Percentiles rank a stretch among this genome's conserved stretches.
Conservation (phyloP, 352 stramenopile species). For the Pythium insidiosum region DNA sequence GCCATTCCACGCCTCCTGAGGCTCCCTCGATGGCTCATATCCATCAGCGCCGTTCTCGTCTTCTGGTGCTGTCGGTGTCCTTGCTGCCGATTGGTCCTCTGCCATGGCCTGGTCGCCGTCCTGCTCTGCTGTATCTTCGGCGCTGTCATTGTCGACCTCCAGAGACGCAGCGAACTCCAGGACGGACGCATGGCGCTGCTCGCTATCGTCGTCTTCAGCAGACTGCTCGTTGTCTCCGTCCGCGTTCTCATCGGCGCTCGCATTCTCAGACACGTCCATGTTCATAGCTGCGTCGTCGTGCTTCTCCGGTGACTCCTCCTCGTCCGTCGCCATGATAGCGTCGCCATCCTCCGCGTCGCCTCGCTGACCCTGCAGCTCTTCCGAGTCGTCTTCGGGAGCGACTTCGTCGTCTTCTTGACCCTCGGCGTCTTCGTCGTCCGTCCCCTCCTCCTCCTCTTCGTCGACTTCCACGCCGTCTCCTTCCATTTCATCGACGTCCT, state of each 20-base stretch:
- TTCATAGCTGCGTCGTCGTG: too few species aligned
- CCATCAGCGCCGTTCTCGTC: conserved; percentile 19
- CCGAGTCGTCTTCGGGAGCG: background rate
- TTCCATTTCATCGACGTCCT: conserved; percentile 10
- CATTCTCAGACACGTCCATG: too few species aligned
- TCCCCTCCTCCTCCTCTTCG: conserved; percentile 25
- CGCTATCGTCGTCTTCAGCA: conserved; percentile 5
- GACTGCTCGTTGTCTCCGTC: conserved; percentile 5
- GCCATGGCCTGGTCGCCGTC: conserved; percentile 19
- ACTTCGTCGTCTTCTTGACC: too few species aligned
- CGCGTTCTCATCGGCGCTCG: too few species aligned
- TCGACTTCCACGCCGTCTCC: conserved; percentile 24
- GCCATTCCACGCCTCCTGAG: too few species aligned
- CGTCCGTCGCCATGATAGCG: conserved; percentile 14
- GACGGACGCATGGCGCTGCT: conserved; percentile 1
- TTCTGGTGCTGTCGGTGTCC: conserved; percentile 9
- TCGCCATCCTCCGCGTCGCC: conserved; percentile 10
- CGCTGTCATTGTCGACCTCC: conserved; percentile 7
- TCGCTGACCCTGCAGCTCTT: too few species aligned
- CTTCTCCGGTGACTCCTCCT: background rate
- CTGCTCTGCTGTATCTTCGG: conserved; percentile 13
- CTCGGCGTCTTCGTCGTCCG: background rate
- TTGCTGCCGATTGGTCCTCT: conserved; percentile 1
- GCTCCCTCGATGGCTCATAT: conserved; percentile 6
- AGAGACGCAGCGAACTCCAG: conserved; percentile 10